These are phyloP conservation scores for Monosporascus sp. DNA, from an alignment of 2,329 filamentous ascomycete genomes.

Conservation along the genomic window DNA sequence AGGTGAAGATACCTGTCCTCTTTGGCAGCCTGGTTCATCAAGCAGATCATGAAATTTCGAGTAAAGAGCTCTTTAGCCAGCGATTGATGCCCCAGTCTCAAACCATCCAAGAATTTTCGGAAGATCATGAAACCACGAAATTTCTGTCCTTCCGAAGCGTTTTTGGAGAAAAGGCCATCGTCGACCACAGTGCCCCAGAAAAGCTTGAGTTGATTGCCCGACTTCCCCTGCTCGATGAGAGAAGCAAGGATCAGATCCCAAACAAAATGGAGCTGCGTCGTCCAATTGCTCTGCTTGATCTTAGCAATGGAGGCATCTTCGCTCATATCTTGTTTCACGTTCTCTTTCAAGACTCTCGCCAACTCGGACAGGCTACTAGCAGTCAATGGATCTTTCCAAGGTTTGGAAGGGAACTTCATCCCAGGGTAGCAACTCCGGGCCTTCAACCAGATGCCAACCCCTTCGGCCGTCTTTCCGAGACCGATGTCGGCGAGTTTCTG, in stretches of 20 bases:
- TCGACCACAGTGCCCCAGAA: conserved; percentile 89
- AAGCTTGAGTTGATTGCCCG: conserved; percentile 52
- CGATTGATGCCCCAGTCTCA: conserved; percentile 38
- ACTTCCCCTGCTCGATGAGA: conserved; percentile 33
- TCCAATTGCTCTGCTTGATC: conserved; percentile 67
- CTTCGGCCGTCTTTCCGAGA: conserved; percentile 76
- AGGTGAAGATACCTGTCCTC: conserved; percentile 75
- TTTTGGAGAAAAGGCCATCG: conserved; percentile 76
- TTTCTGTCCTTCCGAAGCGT: conserved; percentile 82
- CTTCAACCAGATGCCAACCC: conserved; percentile 81
- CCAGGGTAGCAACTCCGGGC: conserved; percentile 59
- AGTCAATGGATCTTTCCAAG: conserved; percentile 76
- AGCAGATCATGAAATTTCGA: conserved; percentile 72
- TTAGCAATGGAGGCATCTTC: conserved; percentile 39
- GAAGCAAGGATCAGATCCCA: conserved; percentile 73
- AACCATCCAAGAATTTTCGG: conserved; percentile 61
- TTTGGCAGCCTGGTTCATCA: conserved; percentile 77
- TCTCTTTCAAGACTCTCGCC: conserved; percentile 75
- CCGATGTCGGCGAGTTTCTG: conserved; percentile 57
- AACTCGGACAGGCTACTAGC: conserved; percentile 63
- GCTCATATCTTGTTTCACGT: conserved; percentile 47
- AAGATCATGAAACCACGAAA: conserved; percentile 89
- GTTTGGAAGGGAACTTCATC: conserved; percentile 59
- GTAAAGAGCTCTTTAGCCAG: conserved; percentile 65
- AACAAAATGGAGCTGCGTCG: conserved; percentile 76